Conservation (phyloP, 257 asterid species). For the Schizonepeta tenuifolia region DNA sequence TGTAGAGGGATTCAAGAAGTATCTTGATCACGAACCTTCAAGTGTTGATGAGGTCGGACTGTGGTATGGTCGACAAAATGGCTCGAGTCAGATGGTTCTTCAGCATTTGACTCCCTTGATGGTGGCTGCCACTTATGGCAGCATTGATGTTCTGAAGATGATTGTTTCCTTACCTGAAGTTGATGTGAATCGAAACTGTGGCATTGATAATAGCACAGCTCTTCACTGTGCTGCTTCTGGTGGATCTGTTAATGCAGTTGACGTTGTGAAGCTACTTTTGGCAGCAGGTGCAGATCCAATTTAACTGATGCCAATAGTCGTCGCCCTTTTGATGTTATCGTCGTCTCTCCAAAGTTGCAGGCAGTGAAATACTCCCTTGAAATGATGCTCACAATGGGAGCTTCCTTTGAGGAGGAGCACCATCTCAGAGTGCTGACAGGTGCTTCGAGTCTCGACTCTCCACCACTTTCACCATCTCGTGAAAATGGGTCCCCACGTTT, state of each 20-base stretch:
- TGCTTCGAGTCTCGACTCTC: conserved; percentile 43
- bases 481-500: conserved; percentile 47
- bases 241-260: conserved; percentile 56
- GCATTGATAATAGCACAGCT: conserved; percentile 64
- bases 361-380: conserved; percentile 51
- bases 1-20: conserved; percentile 50
- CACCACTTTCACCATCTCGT: conserved; percentile 55
- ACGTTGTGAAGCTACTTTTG: conserved; percentile 56
- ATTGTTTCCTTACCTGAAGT: conserved; percentile 61
- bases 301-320: conserved; percentile 57
- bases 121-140: conserved; percentile 88
- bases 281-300: conserved; percentile 73
- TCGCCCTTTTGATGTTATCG: conserved; percentile 59
- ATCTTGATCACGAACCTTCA: conserved; percentile 44
- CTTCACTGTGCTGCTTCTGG: conserved; percentile 87
- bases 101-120: conserved; percentile 79
- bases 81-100: conserved; percentile 74
- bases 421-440: conserved; percentile 37
- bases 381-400: conserved; percentile 50
- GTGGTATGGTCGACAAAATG: conserved; percentile 82
- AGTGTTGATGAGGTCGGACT: conserved; percentile 60
- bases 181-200: conserved; percentile 70
- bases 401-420: conserved; percentile 45
- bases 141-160: conserved; percentile 61
- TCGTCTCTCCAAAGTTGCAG: conserved; percentile 53